These are phyloP conservation scores for Aspergillus neotritici DNA, from an alignment of 2,329 filamentous ascomycete genomes.

Conservation along the genomic window DNA sequence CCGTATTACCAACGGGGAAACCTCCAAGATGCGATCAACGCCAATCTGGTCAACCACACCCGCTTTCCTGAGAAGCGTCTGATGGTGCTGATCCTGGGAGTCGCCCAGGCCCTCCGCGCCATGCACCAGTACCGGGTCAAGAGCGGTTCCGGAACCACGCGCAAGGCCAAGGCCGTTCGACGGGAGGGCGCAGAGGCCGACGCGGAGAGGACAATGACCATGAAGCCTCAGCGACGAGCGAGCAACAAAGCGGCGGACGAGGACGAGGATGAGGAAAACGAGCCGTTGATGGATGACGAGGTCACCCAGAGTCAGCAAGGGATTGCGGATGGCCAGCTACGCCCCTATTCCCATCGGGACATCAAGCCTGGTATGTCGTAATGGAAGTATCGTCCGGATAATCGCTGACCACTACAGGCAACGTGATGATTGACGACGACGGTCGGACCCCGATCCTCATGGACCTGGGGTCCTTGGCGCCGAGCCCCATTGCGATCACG, in stretches of 20 bases:
- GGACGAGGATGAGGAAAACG: constrained; percentile 68
- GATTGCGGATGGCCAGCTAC: constrained; percentile 60
- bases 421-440: constrained; percentile 97
- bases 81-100: constrained; percentile 85
- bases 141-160: constrained; percentile 48
- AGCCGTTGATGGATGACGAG: constrained; percentile 77
- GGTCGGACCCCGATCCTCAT: constrained; percentile 87
- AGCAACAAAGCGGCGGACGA: constrained; percentile 45
- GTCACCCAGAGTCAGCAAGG: constrained; percentile 62
- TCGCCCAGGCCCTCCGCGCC: constrained; percentile 76
- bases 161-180: constrained; percentile 52
- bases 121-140: constrained; percentile 85
- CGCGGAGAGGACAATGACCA: constrained; percentile 34
- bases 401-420: constrained; percentile 47
- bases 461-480: constrained; percentile 89
- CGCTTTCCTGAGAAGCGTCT: constrained; percentile 80
- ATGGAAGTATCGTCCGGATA: not conserved
- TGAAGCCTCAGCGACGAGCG: constrained; percentile 37
- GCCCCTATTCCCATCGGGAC: constrained; percentile 89
- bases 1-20: constrained; percentile 95
- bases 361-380: constrained; percentile 78
- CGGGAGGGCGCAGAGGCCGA: constrained; percentile 53
- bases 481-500: constrained; percentile 81
- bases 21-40: constrained; percentile 96
- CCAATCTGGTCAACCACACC: constrained; percentile 92